Conservation (phyloP, 768 basidiomycete genomes). For the Botryobasidium botryosum region DNA sequence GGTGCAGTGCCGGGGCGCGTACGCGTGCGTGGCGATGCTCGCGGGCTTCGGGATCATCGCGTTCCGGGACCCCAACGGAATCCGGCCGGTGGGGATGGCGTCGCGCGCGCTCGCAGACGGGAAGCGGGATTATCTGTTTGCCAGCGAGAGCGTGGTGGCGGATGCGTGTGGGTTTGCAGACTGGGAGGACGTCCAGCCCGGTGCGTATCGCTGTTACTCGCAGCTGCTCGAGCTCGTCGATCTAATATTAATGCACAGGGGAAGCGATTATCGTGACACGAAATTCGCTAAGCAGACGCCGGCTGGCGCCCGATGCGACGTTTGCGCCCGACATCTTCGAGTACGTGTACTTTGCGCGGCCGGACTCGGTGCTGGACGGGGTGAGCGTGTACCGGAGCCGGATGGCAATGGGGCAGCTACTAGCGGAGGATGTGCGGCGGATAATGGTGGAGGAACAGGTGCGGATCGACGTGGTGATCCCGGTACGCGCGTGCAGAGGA, state of each 20-base stretch:
- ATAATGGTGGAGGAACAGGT: slow-evolving; percentile 52
- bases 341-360: slow-evolving; percentile 95
- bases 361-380: slow-evolving; percentile 93
- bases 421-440: slow-evolving; percentile 71
- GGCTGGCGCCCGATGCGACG: slow-evolving; percentile 46
- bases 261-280: slow-evolving; percentile 95
- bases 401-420: slow-evolving; percentile 97
- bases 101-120: slow-evolving; percentile 31
- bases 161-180: slow-evolving; percentile 82
- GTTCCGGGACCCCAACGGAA: slow-evolving; percentile 96
- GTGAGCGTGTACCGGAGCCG: slow-evolving; percentile 94
- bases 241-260: slow-evolving; percentile 29
- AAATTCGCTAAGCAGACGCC: slow-evolving; percentile 50
- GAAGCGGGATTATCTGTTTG: slow-evolving; percentile 78
- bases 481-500: too few species aligned
- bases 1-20: slow-evolving; percentile 77
- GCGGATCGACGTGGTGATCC: slow-evolving; percentile 89
- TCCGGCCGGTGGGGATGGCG: slow-evolving; percentile 82
- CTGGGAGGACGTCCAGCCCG: slow-evolving; percentile 89
- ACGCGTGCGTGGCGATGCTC: slow-evolving; percentile 97
- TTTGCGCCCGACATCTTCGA: slow-evolving; percentile 99
- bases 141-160: slow-evolving; percentile 92
- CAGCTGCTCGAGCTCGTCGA: background rate
- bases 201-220: slow-evolving; percentile 27
- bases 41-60: slow-evolving; percentile 97